phyloP scores from a whole-genome alignment of 192 early-diverging fungal species.

The Backusella sp. region DNA sequence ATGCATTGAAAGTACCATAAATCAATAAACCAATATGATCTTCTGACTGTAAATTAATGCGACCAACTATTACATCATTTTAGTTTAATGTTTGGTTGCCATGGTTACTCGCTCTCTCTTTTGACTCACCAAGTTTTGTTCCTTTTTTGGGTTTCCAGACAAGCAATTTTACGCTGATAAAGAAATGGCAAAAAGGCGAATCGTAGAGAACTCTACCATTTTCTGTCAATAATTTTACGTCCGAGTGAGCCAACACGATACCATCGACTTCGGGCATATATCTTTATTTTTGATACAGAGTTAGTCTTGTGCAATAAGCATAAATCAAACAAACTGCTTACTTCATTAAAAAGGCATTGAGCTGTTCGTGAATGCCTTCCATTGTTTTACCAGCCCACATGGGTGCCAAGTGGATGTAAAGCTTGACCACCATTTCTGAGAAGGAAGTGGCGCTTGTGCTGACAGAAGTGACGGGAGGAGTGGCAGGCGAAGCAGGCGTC shows the following conservation, averaged over 20 bases:
- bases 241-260: conserved; percentile 78
- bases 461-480: not conserved
- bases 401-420: conserved; percentile 71
- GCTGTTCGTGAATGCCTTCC: conserved; percentile 61
- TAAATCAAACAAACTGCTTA: conserved; percentile 17
- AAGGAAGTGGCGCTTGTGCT: conserved; percentile 16
- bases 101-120: not conserved
- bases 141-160: conserved; percentile 79
- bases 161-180: conserved; percentile 64
- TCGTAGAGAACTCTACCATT: conserved; percentile 76
- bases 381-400: conserved; percentile 52
- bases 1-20: conserved; percentile 94
- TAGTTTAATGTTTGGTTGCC: not conserved
- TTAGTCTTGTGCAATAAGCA: not conserved
- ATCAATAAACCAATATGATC: conserved; percentile 94
- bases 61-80: conserved; percentile 49
- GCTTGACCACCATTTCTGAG: conserved; percentile 25
- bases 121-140: conserved; percentile 50
- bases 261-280: conserved; percentile 86
- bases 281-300: conserved; percentile 37
- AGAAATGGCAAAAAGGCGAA: conserved; percentile 80
- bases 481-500: not conserved
- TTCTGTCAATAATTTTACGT: conserved; percentile 57
- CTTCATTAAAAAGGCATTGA: conserved; percentile 72
- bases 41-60: conserved; percentile 90